Evolutionary conservation across 768 basidiomycete species (phyloP), one percentile per base, ranked within the genome.

Genomic region (Candolleomyces aberdarensis): DNA sequence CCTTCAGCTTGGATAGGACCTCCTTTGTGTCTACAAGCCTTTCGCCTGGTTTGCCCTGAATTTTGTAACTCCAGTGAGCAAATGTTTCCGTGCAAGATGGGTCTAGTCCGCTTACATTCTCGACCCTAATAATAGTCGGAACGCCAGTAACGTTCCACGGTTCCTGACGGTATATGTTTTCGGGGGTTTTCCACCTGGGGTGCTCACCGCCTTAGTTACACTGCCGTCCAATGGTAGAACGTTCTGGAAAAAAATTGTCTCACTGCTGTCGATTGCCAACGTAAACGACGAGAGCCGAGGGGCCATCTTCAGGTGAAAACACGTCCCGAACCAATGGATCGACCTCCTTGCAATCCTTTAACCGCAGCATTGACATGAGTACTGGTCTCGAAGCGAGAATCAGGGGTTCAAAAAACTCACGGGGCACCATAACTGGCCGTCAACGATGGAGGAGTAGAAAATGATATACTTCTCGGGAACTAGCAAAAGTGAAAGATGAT

Each of bases 351-450:
- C 91, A 92, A 67, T 92, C 91, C 91, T 79, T 47, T 49, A 36
- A 53, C 20, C 26, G 6, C 40, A 26, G 26, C 26, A 26, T 26
- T 26, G 26, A 26, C 41, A 14, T 17, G 19, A 54, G 20, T 29
- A 26, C 56, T 44, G 61, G 44, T 44, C 54, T 54, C 13, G 44
- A 53, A 32, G 19, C 43, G n/a, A 52, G 17, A 7, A 52, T 53
- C 17, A 14, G 53, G 32, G 29, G 29, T n/a, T n/a, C 47, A 63
- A 60, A 59, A 57, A n/a, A 78, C 80, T 51, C 65, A 91, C 90
- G 26, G 87, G 82, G 68, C 90, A 92, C 90, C 91, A 92, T 68
- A 86, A 72, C 57, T 75, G 70, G 29, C 85, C 88, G 60, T 83
- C 77, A 1, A 84, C 80, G 54, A 85, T 75, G 19, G 87, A 89